These are phyloP conservation scores for Puccinia polysora DNA, from an alignment of 1,284 basidiomycete species.

Conservation along the genomic window DNA sequence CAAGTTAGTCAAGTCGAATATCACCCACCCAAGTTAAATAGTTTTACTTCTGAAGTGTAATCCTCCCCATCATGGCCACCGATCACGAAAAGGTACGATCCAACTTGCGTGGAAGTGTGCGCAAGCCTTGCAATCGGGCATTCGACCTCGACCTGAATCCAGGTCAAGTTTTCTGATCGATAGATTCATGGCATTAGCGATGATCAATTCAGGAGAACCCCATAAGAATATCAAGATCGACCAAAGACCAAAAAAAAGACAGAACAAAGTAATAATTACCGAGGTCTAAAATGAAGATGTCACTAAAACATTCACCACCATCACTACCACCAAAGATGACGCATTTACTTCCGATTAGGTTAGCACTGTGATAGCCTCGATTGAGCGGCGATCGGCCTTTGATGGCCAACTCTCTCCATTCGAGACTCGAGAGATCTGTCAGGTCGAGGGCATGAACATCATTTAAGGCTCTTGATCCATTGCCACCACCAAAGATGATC, in stretches of 20 bases:
- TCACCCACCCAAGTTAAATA: slow-evolving; percentile 46
- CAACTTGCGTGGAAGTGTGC: slow-evolving; percentile 47
- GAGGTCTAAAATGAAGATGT: slow-evolving; percentile 42
- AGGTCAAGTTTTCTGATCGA: slow-evolving; percentile 45
- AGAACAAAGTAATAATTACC: neutral
- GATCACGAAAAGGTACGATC: slow-evolving; percentile 47
- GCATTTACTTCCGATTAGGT: slow-evolving; percentile 38
- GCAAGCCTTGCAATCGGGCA: slow-evolving; percentile 45
- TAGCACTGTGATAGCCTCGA: slow-evolving; percentile 46
- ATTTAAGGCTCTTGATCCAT: slow-evolving; percentile 47
- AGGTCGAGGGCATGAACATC: slow-evolving; percentile 46
- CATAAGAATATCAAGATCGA: neutral
- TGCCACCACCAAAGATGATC: slow-evolving; percentile 49
- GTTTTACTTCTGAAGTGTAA: slow-evolving; percentile 45
- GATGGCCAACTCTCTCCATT: slow-evolving; percentile 45
- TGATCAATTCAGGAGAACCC: neutral
- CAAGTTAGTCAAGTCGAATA: neutral
- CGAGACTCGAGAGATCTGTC: slow-evolving; percentile 43
- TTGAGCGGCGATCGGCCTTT: slow-evolving; percentile 44
- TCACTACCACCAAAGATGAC: slow-evolving; percentile 42
- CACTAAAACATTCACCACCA: slow-evolving; percentile 43
- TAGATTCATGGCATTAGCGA: no score
- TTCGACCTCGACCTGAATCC: slow-evolving; percentile 46
- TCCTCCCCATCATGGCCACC: slow-evolving; percentile 49
- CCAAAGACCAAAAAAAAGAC: neutral